Conservation (phyloP, 2,329 filamentous ascomycete species). For the Epichloe baconii region DNA sequence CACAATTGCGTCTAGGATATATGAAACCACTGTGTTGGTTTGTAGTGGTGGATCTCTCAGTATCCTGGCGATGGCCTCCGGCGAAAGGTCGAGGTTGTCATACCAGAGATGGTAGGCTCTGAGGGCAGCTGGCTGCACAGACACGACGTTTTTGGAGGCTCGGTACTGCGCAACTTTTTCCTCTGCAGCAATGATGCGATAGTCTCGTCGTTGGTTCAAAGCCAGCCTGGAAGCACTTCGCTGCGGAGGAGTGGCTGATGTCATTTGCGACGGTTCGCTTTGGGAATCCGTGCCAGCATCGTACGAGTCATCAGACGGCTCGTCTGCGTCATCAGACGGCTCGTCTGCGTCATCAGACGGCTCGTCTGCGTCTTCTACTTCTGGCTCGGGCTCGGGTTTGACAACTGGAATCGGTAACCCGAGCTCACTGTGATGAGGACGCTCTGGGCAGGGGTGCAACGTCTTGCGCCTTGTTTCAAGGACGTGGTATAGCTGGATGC, state of each 20-base stretch:
- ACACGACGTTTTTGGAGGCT: conserved; percentile 13
- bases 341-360: neutral
- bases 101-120: conserved; percentile 55
- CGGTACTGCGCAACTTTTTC: conserved; percentile 24
- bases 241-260: neutral
- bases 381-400: neutral
- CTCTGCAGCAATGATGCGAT: conserved; percentile 31
- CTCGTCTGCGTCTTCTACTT: neutral
- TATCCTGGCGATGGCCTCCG: conserved; percentile 37
- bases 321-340: no score
- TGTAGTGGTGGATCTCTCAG: conserved; percentile 49
- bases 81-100: conserved; percentile 31
- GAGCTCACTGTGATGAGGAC: conserved; percentile 55
- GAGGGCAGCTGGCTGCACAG: conserved; percentile 24
- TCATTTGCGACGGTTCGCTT: neutral
- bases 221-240: neutral
- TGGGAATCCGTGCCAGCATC: neutral
- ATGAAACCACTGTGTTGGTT: conserved; percentile 39
- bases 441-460: conserved; percentile 57
- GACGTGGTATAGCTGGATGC: conserved; percentile 56
- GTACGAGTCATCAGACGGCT: neutral
- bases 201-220: conserved; percentile 17
- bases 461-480: conserved; percentile 55
- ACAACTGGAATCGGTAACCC: conserved; percentile 46
- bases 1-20: conserved; percentile 44